Evolutionary conservation across 2,329 filamentous ascomycete genomes (phyloP).

Genomic region (Onygenales sp.): DNA sequence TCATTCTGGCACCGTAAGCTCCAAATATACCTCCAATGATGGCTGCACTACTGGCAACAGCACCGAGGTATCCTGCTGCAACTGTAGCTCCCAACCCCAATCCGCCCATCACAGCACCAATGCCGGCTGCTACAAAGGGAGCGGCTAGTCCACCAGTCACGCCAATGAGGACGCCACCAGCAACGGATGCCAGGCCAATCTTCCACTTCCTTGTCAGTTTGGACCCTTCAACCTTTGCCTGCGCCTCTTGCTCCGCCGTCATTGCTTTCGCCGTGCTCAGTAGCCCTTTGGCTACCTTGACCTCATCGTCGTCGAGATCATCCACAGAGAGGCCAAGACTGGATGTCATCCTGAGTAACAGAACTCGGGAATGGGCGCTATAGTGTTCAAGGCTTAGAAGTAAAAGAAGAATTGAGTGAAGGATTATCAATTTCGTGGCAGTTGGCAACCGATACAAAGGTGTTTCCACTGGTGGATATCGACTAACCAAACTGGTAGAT

Average conservation of each 20-base stretch:
- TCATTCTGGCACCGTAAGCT: constrained; percentile 78
- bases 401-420: constrained; percentile 64
- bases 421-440: constrained; percentile 50
- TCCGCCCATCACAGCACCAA: constrained; percentile 71
- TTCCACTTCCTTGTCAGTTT: constrained; percentile 62
- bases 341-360: constrained; percentile 61
- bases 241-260: constrained; percentile 66
- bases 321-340: constrained; percentile 60
- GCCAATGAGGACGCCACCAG: constrained; percentile 77
- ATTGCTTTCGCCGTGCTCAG: constrained; percentile 68
- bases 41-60: constrained; percentile 68
- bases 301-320: constrained; percentile 61
- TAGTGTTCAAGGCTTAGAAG: constrained; percentile 71
- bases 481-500: neutral
- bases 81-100: constrained; percentile 63
- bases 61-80: constrained; percentile 69
- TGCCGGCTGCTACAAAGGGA: constrained; percentile 65
- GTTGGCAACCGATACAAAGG: constrained; percentile 36
- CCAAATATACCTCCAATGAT: constrained; percentile 81
- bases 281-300: constrained; percentile 63
- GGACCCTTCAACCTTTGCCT: constrained; percentile 60
- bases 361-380: constrained; percentile 59
- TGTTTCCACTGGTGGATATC: constrained; percentile 51
- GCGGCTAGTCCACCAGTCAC: constrained; percentile 71
- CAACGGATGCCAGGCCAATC: constrained; percentile 78